Evolutionary conservation across 2,329 filamentous ascomycete species (phyloP), one percentile per base, ranked within the genome.

Genomic region (Akanthomyces lecanii): DNA sequence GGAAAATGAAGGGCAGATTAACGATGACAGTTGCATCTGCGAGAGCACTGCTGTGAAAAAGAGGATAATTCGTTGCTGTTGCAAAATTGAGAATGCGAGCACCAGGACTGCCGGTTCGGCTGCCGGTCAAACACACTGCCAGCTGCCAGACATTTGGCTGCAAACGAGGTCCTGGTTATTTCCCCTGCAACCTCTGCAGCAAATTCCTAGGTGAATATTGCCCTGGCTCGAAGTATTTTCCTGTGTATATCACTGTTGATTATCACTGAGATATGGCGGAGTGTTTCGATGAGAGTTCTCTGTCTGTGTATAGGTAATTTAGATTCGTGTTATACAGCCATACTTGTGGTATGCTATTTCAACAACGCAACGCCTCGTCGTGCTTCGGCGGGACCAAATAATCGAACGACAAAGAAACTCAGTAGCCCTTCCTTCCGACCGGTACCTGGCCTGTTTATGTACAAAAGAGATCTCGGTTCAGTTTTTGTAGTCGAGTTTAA

Each of bases 401-500:
- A 38, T 61, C 48, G 48, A 61, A 47, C n/a, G 30, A 42, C 60
- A 50, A 54, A 55, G 60, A 48, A 62, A 50, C 51, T 42, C 51
- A 42, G 28, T 40, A 54, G 50, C 36, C 52, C 40, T 64, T 53
- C 52, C 58, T 48, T 36, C 38, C 47, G 18, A 62, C 53, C 45
- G 47, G 28, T 55, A 38, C 53, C 23, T 42, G 58, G 63, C 63
- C 58, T 62, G 21, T 51, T 70, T 76, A 76, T 77, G 66, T 76
- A 77, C 76, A 77, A 70, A 71, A 65, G 69, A 67, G 69, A 65
- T 47, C 55, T 55, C 61, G 16, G 47, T 57, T 64, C 42, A 60
- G 28, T 63, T 33, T 54, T 64, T 75, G 67, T 48, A 18, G 33
- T 69, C 47, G 7, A 8, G 11, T 69, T 73, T 69, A 85, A 64